These are phyloP conservation scores for Quercus gilva DNA, from an alignment of 306 rosid species.

Conservation along the genomic window DNA sequence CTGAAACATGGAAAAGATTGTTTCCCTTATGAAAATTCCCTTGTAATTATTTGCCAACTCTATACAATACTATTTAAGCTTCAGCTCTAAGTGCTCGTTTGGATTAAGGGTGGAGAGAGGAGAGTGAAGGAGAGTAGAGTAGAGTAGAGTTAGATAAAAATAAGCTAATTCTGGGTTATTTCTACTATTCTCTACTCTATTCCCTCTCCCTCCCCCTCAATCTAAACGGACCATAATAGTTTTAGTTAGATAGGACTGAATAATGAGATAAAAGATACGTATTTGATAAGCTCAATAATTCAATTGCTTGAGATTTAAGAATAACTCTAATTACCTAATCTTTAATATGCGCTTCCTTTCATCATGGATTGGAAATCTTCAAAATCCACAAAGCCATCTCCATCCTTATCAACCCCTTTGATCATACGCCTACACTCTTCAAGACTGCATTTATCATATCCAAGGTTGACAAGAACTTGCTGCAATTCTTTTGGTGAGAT, in stretches of 20 bases:
- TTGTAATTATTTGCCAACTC: no score
- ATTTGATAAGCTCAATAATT: no score
- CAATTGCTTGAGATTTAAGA: background rate
- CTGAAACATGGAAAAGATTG: no score
- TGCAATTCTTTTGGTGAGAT: slow-evolving; percentile 60
- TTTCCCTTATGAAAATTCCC: no score
- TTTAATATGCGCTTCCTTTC: slow-evolving; percentile 28
- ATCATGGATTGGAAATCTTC: slow-evolving; percentile 66
- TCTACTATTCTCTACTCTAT: no score
- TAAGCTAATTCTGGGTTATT: no score
- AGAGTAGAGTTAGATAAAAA: no score
- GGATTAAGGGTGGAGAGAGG: no score
- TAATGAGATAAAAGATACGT: no score
- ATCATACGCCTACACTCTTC: slow-evolving; percentile 62
- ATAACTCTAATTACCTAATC: background rate
- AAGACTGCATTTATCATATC: slow-evolving; percentile 51
- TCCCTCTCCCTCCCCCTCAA: fast-evolving
- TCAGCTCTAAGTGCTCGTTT: no score
- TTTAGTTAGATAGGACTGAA: no score
- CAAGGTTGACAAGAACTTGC: slow-evolving; percentile 51
- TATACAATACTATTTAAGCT: no score
- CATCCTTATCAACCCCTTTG: slow-evolving; percentile 57
- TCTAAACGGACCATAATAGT: fast-evolving
- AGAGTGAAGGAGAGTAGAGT: fast-evolving
- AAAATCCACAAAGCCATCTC: slow-evolving; percentile 74